A percentile compares a stretch with the other conserved stretches of the same genome.
Evolutionary conservation across 345 rosid species (phyloP).

Genomic region (Eucalyptus tenuipes): DNA sequence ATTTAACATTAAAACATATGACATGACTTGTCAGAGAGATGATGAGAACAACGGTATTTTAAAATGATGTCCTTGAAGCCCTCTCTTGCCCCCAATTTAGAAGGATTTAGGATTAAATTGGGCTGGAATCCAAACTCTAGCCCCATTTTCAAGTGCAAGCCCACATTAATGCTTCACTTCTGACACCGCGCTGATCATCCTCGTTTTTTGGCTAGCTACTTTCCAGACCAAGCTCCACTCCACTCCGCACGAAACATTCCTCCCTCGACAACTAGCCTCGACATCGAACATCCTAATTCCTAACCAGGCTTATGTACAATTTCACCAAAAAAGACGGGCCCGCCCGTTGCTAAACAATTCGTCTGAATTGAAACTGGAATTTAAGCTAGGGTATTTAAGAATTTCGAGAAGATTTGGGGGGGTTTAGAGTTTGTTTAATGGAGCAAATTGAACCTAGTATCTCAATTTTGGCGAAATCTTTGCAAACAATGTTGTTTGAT

Average conservation of each 20-base stretch:
- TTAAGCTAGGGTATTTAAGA: not conserved
- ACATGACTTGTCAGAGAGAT: not conserved
- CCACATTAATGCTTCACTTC: not conserved
- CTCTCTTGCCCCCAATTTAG: not conserved
- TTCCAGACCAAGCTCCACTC: no score
- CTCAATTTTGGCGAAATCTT: not conserved
- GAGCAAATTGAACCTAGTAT: not conserved
- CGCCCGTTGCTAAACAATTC: not conserved
- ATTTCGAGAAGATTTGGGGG: not conserved
- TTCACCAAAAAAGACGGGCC: not conserved
- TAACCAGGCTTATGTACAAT: not conserved
- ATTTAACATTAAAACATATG: not conserved
- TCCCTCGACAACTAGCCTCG: not conserved
- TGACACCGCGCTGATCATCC: not conserved
- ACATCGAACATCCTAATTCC: not conserved
- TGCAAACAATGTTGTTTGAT: not conserved
- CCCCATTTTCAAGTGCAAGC: not conserved
- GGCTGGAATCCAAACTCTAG: not conserved
- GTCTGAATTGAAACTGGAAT: not conserved
- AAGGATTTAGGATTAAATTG: not conserved
- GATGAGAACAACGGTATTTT: not conserved
- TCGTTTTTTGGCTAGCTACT: not conserved
- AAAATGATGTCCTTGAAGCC: not conserved
- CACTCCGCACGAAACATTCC: not conserved
- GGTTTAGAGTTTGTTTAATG: not conserved